phyloP scores from a whole-genome alignment of 2,329 filamentous ascomycete genomes.

The Colletotrichum limetticola region DNA sequence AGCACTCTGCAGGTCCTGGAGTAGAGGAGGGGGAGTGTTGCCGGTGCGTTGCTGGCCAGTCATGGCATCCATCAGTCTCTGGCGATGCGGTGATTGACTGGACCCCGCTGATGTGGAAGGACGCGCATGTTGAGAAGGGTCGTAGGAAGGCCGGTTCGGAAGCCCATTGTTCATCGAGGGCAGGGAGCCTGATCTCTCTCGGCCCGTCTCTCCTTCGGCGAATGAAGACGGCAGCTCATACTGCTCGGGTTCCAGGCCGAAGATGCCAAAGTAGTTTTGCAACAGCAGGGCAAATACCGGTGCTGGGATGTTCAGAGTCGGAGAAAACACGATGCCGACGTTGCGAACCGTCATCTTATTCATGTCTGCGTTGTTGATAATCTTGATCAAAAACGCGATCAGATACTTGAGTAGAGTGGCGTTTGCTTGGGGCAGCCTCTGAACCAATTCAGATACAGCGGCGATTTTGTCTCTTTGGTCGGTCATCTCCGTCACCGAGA shows the following conservation, averaged over 20 bases:
- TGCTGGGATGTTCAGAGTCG: conserved; percentile 94
- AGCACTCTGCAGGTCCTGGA: conserved; percentile 43
- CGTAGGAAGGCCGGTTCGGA: conserved; percentile 42
- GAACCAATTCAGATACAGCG: conserved; percentile 81
- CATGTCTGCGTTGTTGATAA: conserved; percentile 87
- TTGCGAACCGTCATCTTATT: conserved; percentile 99
- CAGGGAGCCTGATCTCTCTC: conserved; percentile 39
- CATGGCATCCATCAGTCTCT: conserved; percentile 56
- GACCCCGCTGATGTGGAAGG: conserved; percentile 60
- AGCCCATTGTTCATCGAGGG: conserved; percentile 37
- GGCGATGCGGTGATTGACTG: conserved; percentile 62
- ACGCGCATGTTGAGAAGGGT: conserved; percentile 47
- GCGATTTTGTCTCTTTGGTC: conserved; percentile 80
- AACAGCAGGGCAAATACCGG: conserved; percentile 95
- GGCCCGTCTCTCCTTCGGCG: conserved; percentile 43
- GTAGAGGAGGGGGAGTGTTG: conserved; percentile 61
- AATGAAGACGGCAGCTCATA: conserved; percentile 65
- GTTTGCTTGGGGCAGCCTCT: conserved; percentile 83
- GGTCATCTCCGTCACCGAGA: conserved; percentile 83
- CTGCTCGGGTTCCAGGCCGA: conserved; percentile 75
- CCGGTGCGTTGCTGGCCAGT: conserved; percentile 46
- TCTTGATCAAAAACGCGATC: conserved; percentile 88
- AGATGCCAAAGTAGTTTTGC: conserved; percentile 89
- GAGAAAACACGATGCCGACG: conserved; percentile 97
- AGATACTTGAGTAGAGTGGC: conserved; percentile 84